Conservation (phyloP, 1,284 basidiomycete species). For the Puccinia triticina region DNA sequence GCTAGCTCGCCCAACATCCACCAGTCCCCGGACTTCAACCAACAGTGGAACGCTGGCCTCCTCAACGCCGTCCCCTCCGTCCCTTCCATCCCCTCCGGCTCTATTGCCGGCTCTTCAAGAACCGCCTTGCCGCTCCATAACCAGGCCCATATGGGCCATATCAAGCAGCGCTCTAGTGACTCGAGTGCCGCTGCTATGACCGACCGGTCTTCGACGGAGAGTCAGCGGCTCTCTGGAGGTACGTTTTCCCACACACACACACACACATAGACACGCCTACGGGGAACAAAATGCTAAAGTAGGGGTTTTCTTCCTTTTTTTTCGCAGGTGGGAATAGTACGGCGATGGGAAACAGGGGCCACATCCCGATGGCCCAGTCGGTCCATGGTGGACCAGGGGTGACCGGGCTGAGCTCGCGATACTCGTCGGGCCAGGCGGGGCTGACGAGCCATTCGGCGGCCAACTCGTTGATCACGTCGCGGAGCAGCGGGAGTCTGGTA, state of each 20-base stretch:
- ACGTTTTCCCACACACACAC: background rate
- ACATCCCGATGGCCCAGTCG: background rate
- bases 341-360: background rate
- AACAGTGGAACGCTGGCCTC: constrained; percentile 5
- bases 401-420: background rate
- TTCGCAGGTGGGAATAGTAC: background rate
- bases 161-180: constrained; percentile 33
- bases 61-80: constrained; percentile 18
- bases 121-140: background rate
- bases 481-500: constrained; percentile 17
- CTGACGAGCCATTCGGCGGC: background rate
- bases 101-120: background rate
- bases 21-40: constrained; percentile 54
- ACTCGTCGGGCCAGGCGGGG: constrained; percentile 10
- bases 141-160: constrained; percentile 11
- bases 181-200: constrained; percentile 22
- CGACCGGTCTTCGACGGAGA: constrained; percentile 37
- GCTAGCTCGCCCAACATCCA: constrained; percentile 64
- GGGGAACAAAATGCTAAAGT: no score
- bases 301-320: background rate
- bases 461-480: constrained; percentile 19
- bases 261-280: no score
- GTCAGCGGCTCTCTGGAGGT: constrained; percentile 23
- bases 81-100: constrained; percentile 7
- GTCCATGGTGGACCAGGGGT: background rate